These are phyloP conservation scores for Botryotinia calthae DNA, from an alignment of 2,329 filamentous ascomycete species.

Conservation along the genomic window DNA sequence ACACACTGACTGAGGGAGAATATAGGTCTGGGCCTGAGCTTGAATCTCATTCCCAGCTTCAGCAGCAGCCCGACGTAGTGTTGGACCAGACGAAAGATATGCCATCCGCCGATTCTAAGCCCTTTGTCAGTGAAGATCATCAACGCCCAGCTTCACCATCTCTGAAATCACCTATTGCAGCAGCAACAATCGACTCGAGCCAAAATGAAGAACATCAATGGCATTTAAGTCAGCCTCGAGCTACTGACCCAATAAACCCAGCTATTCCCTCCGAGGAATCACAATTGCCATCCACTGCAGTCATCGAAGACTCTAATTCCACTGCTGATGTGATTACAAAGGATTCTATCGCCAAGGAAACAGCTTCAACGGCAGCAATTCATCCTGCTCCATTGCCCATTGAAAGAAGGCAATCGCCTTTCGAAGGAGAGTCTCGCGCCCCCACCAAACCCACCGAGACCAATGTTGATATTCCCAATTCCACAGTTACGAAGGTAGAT, in stretches of 20 bases:
- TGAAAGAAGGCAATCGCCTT: not conserved
- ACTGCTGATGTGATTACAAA: not conserved
- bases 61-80: not conserved
- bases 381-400: not conserved
- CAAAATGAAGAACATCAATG: not conserved
- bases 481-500: not conserved
- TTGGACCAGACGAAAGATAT: not conserved
- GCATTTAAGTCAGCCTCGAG: not conserved
- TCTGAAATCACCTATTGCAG: not conserved
- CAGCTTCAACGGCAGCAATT: not conserved
- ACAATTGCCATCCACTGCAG: not conserved
- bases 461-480: not conserved
- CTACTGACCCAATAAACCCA: not conserved
- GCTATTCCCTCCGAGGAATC: not conserved
- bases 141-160: not conserved
- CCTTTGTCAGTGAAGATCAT: not conserved
- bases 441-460: not conserved
- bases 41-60: not conserved
- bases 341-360: not conserved
- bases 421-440: not conserved
- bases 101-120: not conserved
- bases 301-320: not conserved
- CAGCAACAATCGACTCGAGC: not conserved
- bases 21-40: not conserved
- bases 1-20: not conserved